Base-by-base conservation (phyloP, 192 early-diverging fungal genomes). In the Chytriomyces hyalinus region DNA sequence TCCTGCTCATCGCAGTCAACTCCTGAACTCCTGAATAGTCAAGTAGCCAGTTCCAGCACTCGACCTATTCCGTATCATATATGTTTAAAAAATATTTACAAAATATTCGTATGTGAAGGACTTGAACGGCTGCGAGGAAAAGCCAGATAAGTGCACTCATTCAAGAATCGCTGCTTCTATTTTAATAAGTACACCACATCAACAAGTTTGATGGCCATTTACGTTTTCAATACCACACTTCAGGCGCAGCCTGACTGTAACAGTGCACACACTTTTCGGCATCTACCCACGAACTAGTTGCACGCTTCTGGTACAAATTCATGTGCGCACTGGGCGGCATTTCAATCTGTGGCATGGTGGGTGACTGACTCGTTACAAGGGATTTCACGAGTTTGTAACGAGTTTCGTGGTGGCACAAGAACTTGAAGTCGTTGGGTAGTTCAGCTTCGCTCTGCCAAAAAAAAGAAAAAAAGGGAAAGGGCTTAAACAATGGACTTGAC, bases 321-420 rank as follows among this genome's bases (percentile, higher is more conserved):
- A 75, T 65, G 44, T 65, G 73, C 49, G 73, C 73, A 4, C 26
- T 11, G 10, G 73, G 48, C 61, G 73, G 73, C 73, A 75, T 75
- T 11, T 75, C 73, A 49, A 75, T 50, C 49, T 20, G 45, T 10
- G 62, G 49, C 59, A n/a, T 15, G 48, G 10, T n/a, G 26, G 73
- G 73, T 6, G 11, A 15, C 24, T 65, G 49, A 9, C 13, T 9
- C 36, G 62, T 65, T 43, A 75, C 20, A 13, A 64, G 20, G 1
- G 26, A 61, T 45, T 75, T 75, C 20, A 65, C 26, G 1, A 75
- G 20, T 13, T 48, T 65, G 28, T 50, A 65, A 43, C 73, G 61
- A 7, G 73, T 75, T 66, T 75, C 73, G 22, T 62, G 49, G 7
- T 75, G 61, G 17, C 73, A 75, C 17, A 75, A 45, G 36, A 24